Conservation (phyloP, 345 rosid genomes). For the Melaleuca alternifolia region DNA sequence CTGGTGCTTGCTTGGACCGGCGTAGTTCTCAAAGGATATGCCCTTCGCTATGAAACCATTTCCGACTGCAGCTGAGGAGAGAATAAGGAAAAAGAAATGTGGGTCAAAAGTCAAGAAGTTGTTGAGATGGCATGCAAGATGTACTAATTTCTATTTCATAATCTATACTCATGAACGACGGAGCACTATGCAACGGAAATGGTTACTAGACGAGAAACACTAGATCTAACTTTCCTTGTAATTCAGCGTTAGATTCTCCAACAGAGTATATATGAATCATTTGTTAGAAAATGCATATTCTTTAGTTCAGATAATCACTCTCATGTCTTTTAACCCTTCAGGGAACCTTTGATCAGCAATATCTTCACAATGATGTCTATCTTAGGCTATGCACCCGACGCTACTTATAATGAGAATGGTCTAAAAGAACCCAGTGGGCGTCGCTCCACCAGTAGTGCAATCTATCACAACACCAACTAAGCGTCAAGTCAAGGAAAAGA, state of each 20-base stretch:
- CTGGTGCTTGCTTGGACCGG: conserved; percentile 76
- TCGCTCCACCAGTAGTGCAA: not conserved
- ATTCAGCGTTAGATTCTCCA: no score
- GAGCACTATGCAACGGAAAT: not conserved
- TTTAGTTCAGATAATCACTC: not conserved
- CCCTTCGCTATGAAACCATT: conserved; percentile 67
- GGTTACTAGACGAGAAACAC: not conserved
- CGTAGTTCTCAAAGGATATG: conserved; percentile 62
- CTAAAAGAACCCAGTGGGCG: not conserved
- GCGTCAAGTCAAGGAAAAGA: not conserved
- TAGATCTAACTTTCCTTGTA: not conserved
- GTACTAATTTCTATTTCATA: not conserved
- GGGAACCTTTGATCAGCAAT: not conserved
- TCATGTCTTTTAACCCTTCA: not conserved
- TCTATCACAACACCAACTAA: not conserved
- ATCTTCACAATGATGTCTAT: not conserved
- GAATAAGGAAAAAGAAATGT: not conserved
- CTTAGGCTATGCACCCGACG: not conserved
- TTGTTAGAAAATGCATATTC: not conserved
- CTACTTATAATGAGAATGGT: not conserved
- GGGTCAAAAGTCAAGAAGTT: not conserved
- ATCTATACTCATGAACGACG: not conserved
- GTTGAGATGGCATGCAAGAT: not conserved
- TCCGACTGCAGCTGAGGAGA: conserved; percentile 51
- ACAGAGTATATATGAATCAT: no score